Base-by-base conservation (phyloP, 139 green algal species). In the Desmodesmus armatus region DNA sequence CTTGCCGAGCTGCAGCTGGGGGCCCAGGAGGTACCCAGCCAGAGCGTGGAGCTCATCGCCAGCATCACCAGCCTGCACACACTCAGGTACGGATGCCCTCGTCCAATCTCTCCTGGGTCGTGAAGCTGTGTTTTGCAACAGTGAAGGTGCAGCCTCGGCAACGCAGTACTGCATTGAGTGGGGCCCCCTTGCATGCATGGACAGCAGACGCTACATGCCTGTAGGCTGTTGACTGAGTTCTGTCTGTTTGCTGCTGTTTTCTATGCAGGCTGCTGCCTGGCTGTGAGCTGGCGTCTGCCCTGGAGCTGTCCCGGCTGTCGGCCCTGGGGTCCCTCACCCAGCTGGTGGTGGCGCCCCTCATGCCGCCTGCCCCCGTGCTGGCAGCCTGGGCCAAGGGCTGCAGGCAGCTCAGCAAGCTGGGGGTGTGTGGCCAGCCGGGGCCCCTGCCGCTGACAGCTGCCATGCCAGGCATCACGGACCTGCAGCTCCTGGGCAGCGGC, bases 11-110 rank as follows among this genome's bases (percentile, higher is more conserved):
- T 82, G 35, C 37, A 72, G 55, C 37, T 82, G 23, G 73, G 40
- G 6, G 67, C 66, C 73, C 47, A 19, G 4, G 73, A 80, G 7
- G 3, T 80, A 17, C 49, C n/a, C 47, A 37, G 11, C 58, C 4
- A 83, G 40, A 44, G 40, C 1, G 13, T 83, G 23, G 77, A 72
- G n/a, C n/a, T 83, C 21, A 6, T 63, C n/a, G 37, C 58, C 25
- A n/a, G 60, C 27, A 83, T 83, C 23, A 19, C n/a, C 23, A 83
- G 39, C 13, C 21, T 83, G n/a, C n/a, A n/a, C n/a, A n/a, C n/a
- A n/a, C n/a, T n/a, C n/a, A n/a, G n/a, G n/a, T n/a, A n/a, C n/a
- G n/a, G n/a, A n/a, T n/a, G n/a, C n/a, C n/a, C n/a, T n/a, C n/a
- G n/a, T n/a, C n/a, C n/a, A n/a, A n/a, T n/a, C n/a, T n/a, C n/a